phyloP scores from a whole-genome alignment of 768 basidiomycete genomes.

The Phlebiopsis flavidoalba region DNA sequence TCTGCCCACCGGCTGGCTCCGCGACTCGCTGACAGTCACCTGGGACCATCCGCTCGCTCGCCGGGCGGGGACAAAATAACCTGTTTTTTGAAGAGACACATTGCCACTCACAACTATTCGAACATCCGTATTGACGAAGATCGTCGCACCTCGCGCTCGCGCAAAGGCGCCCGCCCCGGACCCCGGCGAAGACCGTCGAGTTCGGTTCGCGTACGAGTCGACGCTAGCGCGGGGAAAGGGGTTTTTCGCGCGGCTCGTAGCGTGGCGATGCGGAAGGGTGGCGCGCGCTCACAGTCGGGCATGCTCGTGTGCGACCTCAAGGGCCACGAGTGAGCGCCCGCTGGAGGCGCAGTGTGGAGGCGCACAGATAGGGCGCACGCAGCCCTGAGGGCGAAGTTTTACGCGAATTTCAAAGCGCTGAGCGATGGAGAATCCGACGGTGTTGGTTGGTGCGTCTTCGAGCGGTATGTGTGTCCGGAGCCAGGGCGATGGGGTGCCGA shows the following conservation, averaged over 20 bases:
- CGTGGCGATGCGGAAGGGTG: slow-evolving; percentile 19
- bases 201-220: slow-evolving; percentile 35
- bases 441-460: not conserved
- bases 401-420: not conserved
- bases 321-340: slow-evolving; percentile 29
- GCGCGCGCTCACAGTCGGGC: slow-evolving; percentile 33
- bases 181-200: slow-evolving; percentile 24
- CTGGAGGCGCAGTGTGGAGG: slow-evolving; percentile 27
- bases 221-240: slow-evolving; percentile 28
- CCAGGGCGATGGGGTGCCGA: too few relatives aligned
- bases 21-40: slow-evolving; percentile 38
- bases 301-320: slow-evolving; percentile 29
- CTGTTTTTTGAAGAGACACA: slow-evolving; percentile 15
- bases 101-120: slow-evolving; percentile 13
- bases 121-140: slow-evolving; percentile 25
- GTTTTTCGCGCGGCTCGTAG: slow-evolving; percentile 25
- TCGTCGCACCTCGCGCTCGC: not conserved
- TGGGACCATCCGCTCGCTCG: slow-evolving; percentile 38
- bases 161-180: slow-evolving; percentile 12
- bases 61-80: slow-evolving; percentile 30
- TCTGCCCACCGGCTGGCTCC: slow-evolving; percentile 34
- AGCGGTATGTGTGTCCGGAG: too few relatives aligned
- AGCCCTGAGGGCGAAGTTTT: not conserved
- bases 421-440: not conserved
- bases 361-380: slow-evolving; percentile 27